Evolutionary conservation across 495 filamentous ascomycete genomes (phyloP), one percentile per base, ranked within the genome.

Genomic region (Aspergillus taichungensis): DNA sequence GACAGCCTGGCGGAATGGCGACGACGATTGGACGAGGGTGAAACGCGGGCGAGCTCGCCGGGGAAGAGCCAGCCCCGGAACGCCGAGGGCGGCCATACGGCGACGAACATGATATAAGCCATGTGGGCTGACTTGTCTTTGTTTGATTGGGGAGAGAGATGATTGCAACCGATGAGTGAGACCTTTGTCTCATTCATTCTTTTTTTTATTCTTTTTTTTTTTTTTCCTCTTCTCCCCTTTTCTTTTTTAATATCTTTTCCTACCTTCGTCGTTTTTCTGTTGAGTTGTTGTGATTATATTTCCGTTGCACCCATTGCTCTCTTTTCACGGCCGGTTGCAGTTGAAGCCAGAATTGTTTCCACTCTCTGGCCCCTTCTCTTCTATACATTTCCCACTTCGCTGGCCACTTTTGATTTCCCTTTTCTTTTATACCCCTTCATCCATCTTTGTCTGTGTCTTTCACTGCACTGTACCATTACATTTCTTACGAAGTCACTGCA

Each of bases 1-100:
- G 79, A 79, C 54, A 85, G 78, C 56, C 56, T 89, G 34, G 80
- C 83, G 5, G 82, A 84, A 55, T 89, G 85, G 85, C 68, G 85
- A 44, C 83, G 83, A 54, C 64, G 81, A 50, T 66, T 89, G 44
- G 85, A 89, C 51, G 75, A 75, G 30, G 79, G 83, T 44, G 79
- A 83, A 49, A 52, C 48, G 13, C 55, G 63, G 18, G 54, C 49
- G 31, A 53, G 45, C 14, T 53, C 52, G 45, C 49, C 59, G 14
- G 59, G 61, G 14, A 57, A 62, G 43, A 51, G 45, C 43, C 59
- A 60, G 50, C 53, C 56, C 4, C 42, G 63, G 46, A 56, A 46
- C 32, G 36, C 56, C 34, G 54, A 43, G 42, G 54, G 52, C 28
- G 49, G 46, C 30, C 45, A 50, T 30, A 32, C 57, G 8, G 40